Evolutionary conservation across 169 alveolate species (phyloP), one percentile per base, ranked within the genome.

Genomic region (Cryptosporidium meleagridis): DNA sequence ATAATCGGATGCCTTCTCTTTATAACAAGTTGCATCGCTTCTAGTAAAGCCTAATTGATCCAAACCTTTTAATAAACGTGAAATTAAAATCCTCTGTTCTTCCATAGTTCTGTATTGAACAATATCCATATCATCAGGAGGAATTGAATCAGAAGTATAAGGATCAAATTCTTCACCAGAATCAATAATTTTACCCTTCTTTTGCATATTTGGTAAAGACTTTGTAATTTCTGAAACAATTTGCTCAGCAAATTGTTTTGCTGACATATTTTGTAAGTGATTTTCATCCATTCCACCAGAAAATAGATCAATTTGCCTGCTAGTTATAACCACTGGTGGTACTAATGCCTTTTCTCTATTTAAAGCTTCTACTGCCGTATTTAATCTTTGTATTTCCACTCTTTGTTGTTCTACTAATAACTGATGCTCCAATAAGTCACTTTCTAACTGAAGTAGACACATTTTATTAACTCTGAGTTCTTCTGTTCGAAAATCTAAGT

Each of bases 41-140:
- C 89, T 80, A 6, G 89, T 65, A 48, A 80, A 80, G 4, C 89
- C 89, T 16, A 80, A 29, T 53, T 80, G 89, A 44, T 80, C 89
- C 70, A 80, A 16, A n/a, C 89, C 89, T 26, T 80, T 80, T 12
- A 80, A 31, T 21, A 80, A 48, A 35, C 62, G 69, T 6, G 89
- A 80, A 61, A 80, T 80, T 18, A 80, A 26, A 48, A 65, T 80
- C 35, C 89, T 80, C 39, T 80, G 89, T 44, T 80, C 89, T 48
- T 80, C 89, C 89, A 80, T 80, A 26, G 89, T 80, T 80, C 80
- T 61, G 16, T 80, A 80, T 18, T 80, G 89, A 16, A 67, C 69
- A 23, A 80, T 62, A 39, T 80, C 89, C 14, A 80, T 59, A 23
- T 80, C 75, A 35, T 41, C 68, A n/a, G 51, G 55, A 41, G 48